Evolutionary conservation across 495 filamentous ascomycete genomes (phyloP).

Genomic region (Aspergillus taichungensis): DNA sequence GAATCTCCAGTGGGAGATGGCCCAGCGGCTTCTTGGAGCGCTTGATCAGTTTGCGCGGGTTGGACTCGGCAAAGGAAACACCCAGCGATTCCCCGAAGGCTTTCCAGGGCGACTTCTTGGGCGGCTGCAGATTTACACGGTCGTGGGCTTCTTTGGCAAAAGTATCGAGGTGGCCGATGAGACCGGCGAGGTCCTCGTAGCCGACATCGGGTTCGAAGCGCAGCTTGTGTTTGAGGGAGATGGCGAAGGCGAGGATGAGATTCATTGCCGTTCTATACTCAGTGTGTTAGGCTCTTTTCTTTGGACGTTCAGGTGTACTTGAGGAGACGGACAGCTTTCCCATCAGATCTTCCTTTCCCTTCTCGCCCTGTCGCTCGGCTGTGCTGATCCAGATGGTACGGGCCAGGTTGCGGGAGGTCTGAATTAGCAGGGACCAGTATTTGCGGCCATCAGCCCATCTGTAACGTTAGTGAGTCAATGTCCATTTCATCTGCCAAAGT

Average conservation of each 20-base stretch:
- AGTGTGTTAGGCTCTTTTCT: slow-evolving; percentile 2
- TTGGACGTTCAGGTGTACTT: neutral
- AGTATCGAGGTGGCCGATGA: slow-evolving; percentile 30
- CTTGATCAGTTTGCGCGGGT: slow-evolving; percentile 66
- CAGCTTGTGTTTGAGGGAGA: slow-evolving; percentile 76
- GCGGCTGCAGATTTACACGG: slow-evolving; percentile 32
- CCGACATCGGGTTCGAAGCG: slow-evolving; percentile 78
- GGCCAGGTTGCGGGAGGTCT: slow-evolving; percentile 64
- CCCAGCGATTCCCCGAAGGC: slow-evolving; percentile 59
- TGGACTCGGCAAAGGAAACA: slow-evolving; percentile 58
- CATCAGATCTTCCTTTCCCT: slow-evolving; percentile 59
- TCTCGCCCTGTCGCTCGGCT: slow-evolving; percentile 53
- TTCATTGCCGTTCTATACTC: slow-evolving; percentile 59
- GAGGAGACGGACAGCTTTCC: slow-evolving; percentile 47
- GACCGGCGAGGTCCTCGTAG: slow-evolving; percentile 54
- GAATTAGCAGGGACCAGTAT: slow-evolving; percentile 67
- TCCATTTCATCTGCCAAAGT: neutral
- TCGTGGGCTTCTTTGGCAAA: slow-evolving; percentile 62
- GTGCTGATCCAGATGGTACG: slow-evolving; percentile 74
- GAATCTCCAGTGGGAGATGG: slow-evolving; percentile 70
- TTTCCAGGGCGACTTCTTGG: slow-evolving; percentile 49
- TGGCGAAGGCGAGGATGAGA: slow-evolving; percentile 67
- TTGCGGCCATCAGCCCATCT: slow-evolving; percentile 64
- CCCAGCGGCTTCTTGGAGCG: slow-evolving; percentile 53
- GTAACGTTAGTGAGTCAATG: neutral